phyloP scores from a whole-genome alignment of 495 filamentous ascomycete genomes.

The Penicillium steckii region DNA sequence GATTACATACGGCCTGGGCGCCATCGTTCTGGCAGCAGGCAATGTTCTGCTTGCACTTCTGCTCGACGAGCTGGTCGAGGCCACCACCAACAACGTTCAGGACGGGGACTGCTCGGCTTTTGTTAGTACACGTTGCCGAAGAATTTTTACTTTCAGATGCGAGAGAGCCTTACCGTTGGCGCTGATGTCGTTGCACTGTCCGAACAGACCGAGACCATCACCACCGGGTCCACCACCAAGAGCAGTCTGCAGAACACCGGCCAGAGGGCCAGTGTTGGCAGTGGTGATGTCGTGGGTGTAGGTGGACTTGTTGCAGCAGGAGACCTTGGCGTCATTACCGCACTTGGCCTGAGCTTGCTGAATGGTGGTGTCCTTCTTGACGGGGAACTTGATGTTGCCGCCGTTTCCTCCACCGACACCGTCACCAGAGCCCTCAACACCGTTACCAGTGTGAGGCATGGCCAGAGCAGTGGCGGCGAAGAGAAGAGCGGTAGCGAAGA shows the following conservation, averaged over 20 bases:
- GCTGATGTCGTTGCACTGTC: constrained; percentile 29
- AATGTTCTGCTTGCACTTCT: constrained; percentile 49
- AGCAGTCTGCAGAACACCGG: constrained; percentile 22
- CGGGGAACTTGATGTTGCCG: constrained; percentile 15
- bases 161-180: constrained; percentile 16
- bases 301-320: constrained; percentile 40
- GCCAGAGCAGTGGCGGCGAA: constrained; percentile 33
- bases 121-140: no score
- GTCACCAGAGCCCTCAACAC: constrained; percentile 5
- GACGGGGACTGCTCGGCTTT: constrained; percentile 10
- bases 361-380: constrained; percentile 31
- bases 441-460: constrained; percentile 15
- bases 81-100: constrained; percentile 28
- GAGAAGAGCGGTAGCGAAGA: constrained; percentile 28
- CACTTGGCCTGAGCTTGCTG: constrained; percentile 42
- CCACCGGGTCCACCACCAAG: constrained; percentile 22
- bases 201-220: constrained; percentile 29
- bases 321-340: constrained; percentile 38
- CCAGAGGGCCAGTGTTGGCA: constrained; percentile 16
- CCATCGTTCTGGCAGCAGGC: constrained; percentile 47
- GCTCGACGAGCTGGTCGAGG: constrained; percentile 34
- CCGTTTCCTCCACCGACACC: not conserved
- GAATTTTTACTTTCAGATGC: no score
- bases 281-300: constrained; percentile 31
- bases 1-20: constrained; percentile 25